These are phyloP conservation scores for Claviceps sp. DNA, from an alignment of 2,329 filamentous ascomycete species.

Conservation along the genomic window DNA sequence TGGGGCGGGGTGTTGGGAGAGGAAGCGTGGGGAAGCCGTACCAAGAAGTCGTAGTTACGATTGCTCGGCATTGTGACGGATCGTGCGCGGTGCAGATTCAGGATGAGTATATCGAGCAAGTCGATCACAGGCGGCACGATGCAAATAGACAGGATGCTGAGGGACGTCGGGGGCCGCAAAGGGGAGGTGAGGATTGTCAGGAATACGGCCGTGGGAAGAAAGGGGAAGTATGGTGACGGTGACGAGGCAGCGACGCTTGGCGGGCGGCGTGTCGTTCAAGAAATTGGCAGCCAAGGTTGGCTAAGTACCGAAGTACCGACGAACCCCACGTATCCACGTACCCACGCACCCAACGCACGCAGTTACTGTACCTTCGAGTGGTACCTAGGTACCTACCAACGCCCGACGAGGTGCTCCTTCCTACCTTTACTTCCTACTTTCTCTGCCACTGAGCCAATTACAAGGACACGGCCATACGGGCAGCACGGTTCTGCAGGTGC, in stretches of 20 bases:
- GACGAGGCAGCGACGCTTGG: conserved; percentile 6
- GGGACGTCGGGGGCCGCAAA: background rate
- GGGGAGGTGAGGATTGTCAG: background rate
- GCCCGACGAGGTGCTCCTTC: background rate
- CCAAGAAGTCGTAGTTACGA: conserved; percentile 98
- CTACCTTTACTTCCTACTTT: background rate
- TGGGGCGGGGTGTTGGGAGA: conserved; percentile 8
- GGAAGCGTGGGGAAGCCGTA: conserved; percentile 33
- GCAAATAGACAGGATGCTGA: background rate
- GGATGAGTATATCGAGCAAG: background rate
- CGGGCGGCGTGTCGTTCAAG: conserved; percentile 4
- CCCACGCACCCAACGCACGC: background rate
- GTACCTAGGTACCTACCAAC: background rate
- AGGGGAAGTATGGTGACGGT: conserved; percentile 3
- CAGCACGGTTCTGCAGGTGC: too few species aligned
- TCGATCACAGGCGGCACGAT: background rate
- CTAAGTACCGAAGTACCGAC: too few species aligned
- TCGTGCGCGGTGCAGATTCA: conserved; percentile 6
- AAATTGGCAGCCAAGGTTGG: background rate
- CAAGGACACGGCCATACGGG: too few species aligned
- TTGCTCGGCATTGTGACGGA: conserved; percentile 71
- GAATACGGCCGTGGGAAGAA: conserved; percentile 1
- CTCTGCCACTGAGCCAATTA: too few species aligned
- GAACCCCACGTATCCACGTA: too few species aligned
- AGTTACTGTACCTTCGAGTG: background rate